Evolutionary conservation across 2,329 filamentous ascomycete genomes (phyloP).

Genomic region (Pseudofabraea citricarpa): DNA sequence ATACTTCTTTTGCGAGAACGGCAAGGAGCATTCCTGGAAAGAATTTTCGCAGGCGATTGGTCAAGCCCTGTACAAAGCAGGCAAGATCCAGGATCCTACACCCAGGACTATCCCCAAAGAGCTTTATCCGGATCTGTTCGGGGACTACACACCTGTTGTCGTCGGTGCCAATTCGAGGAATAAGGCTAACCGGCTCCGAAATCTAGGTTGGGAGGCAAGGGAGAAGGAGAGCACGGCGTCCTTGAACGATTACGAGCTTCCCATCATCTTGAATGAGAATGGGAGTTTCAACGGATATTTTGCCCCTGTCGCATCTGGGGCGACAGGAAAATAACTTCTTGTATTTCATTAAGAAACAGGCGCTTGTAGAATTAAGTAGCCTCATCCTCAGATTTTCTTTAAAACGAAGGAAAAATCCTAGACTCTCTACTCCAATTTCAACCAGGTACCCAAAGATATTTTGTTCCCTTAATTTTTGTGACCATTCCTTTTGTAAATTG

Average conservation of each 20-base stretch:
- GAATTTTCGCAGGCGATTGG: slow-evolving; percentile 35
- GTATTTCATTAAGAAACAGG: too few relatives aligned
- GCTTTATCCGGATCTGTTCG: slow-evolving; percentile 36
- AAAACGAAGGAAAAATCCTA: too few relatives aligned
- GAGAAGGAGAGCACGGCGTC: slow-evolving; percentile 37
- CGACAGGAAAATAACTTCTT: too few relatives aligned
- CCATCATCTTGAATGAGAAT: slow-evolving; percentile 29
- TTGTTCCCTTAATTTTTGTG: too few relatives aligned
- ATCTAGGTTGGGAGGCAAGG: slow-evolving; percentile 38
- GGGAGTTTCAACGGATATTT: slow-evolving; percentile 7
- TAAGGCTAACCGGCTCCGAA: slow-evolving; percentile 36
- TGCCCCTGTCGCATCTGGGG: slow-evolving; percentile 9
- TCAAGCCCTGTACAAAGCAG: slow-evolving; percentile 29
- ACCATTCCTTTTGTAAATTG: too few relatives aligned
- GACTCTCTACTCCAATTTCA: too few relatives aligned
- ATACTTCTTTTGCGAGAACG: slow-evolving; percentile 45
- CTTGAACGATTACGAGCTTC: slow-evolving; percentile 38
- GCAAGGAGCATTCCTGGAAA: slow-evolving; percentile 37
- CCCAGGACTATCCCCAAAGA: slow-evolving; percentile 31
- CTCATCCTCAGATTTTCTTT: too few relatives aligned
- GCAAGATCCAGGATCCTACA: slow-evolving; percentile 31
- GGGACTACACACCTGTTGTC: slow-evolving; percentile 28
- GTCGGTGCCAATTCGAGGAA: slow-evolving; percentile 38
- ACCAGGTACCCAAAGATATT: too few relatives aligned
- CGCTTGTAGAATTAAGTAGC: too few relatives aligned